phyloP scores from a whole-genome alignment of 768 basidiomycete genomes.

The Mycena haematopus region DNA sequence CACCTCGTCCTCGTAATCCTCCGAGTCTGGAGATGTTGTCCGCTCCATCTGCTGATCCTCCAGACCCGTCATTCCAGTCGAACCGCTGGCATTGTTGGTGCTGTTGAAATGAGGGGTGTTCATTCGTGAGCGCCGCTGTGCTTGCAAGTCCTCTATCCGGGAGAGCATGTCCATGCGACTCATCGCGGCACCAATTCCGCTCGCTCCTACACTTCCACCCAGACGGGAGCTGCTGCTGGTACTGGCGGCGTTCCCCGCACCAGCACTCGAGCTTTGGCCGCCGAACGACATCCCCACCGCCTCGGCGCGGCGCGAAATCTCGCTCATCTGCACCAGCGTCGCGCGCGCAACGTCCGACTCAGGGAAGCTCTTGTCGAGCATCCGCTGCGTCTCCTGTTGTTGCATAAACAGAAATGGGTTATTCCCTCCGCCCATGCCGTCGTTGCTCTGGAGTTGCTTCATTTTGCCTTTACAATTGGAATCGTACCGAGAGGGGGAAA shows the following conservation, averaged over 20 bases:
- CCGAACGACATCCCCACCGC: slow-evolving; percentile 34
- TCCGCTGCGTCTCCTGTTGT: slow-evolving; percentile 59
- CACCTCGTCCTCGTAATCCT: slow-evolving; percentile 29
- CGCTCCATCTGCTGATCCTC: slow-evolving; percentile 14
- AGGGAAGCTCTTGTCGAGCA: slow-evolving; percentile 47
- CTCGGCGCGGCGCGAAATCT: slow-evolving; percentile 70
- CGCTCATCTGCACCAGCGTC: slow-evolving; percentile 79
- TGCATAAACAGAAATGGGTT: slow-evolving; percentile 61
- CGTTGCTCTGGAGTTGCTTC: slow-evolving; percentile 21
- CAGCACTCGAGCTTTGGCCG: slow-evolving; percentile 18
- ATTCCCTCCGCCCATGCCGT: slow-evolving; percentile 18
- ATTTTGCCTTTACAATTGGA: slow-evolving; percentile 28
- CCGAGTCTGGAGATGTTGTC: slow-evolving; percentile 22
- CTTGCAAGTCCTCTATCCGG: slow-evolving; percentile 60
- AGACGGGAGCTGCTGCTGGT: slow-evolving; percentile 11
- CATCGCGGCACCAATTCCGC: slow-evolving; percentile 33
- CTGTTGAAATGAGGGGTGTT: slow-evolving; percentile 21
- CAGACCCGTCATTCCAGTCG: neutral
- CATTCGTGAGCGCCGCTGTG: slow-evolving; percentile 37
- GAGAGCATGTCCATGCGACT: slow-evolving; percentile 53
- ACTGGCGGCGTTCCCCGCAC: slow-evolving; percentile 9
- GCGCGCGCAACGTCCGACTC: slow-evolving; percentile 70
- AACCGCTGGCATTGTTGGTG: neutral
- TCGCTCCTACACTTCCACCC: slow-evolving; percentile 25
- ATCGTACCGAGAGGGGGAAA: slow-evolving; percentile 18